Evolutionary conservation across 1,139 yeast species (phyloP), one percentile per base, ranked within the genome.

Genomic region (Petasospora fabianii): DNA sequence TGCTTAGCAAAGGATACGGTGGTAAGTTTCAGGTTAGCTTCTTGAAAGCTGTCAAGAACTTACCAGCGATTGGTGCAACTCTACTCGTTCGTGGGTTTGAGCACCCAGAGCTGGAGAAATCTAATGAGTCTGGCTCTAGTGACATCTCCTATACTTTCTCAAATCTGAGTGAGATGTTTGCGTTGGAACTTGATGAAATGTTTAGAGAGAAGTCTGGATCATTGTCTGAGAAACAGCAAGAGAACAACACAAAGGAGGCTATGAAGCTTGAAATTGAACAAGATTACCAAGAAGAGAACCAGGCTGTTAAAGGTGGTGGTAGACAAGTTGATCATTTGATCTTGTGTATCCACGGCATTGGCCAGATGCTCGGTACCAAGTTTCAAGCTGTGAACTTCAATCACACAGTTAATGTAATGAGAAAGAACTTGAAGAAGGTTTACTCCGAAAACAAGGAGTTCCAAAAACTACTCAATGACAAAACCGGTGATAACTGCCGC

Each of bases 301-400:
- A 51, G 6, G 42, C 36, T 6, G 50, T 60, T 1, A 53, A 60
- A 22, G 56, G 62, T 17, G 64, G 72, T 5, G 46, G 43, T 29
- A 64, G 95, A 43, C 68, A 76, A 22, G 71, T 88, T 14, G 88
- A 86, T 36, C 97, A 92, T 61, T 63, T 92, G 41, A 75, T 90
- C 2, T 66, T 92, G 14, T 92, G 95, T 49, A 74, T 90, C 33
- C 98, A 92, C 60, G 97, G 98, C 0, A 86, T 92, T 47, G 97
- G 97, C 2, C 98, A 92, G 59, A 78, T 83, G 30, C 68, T 92
- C 43, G 94, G 96, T 4, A 76, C 79, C 39, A 78, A 78, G 51
- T 83, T 84, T 50, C 88, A 88, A 47, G 78, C 85, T 27, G 80
- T 88, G 34, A 87, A 87, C 56, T 92, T 92, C 62, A 80, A 92